Conservation (phyloP, 768 basidiomycete species). For the Mycena galericulata region DNA sequence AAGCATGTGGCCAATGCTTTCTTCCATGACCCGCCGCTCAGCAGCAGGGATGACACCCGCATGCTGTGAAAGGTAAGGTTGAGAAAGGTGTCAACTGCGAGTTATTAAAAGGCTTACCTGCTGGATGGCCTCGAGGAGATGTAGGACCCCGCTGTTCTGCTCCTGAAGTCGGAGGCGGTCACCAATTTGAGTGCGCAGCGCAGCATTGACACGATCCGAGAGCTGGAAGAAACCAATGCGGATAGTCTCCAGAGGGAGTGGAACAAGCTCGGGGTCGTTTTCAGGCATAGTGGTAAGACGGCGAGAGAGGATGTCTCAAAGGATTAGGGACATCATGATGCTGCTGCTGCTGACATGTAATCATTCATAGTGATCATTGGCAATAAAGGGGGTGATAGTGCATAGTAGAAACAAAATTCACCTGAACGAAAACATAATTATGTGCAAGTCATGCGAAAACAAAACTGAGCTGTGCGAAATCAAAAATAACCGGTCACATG, state of each 20-base stretch:
- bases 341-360: not conserved
- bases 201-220: slow-evolving; percentile 17
- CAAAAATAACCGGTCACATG: not conserved
- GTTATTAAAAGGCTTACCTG: not conserved
- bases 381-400: not conserved
- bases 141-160: slow-evolving; percentile 18
- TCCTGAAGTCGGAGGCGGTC: slow-evolving; percentile 21
- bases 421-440: not conserved
- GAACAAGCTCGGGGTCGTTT: not conserved
- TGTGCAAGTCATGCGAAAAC: not conserved
- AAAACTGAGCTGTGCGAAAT: not conserved
- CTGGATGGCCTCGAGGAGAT: slow-evolving; percentile 10
- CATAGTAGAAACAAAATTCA: not conserved
- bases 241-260: slow-evolving; percentile 37
- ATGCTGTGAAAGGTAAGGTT: slow-evolving; percentile 11
- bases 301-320: too few species aligned
- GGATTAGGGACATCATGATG: not conserved
- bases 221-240: slow-evolving; percentile 32
- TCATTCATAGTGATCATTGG: not conserved
- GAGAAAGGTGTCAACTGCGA: too few species aligned
- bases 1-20: slow-evolving; percentile 27
- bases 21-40: slow-evolving; percentile 28
- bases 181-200: slow-evolving; percentile 29
- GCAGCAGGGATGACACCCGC: slow-evolving; percentile 14
- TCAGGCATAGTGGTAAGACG: slow-evolving; percentile 1